phyloP scores from a whole-genome alignment of 2,329 filamentous ascomycete species.

The Arthrinium phaeospermum region DNA sequence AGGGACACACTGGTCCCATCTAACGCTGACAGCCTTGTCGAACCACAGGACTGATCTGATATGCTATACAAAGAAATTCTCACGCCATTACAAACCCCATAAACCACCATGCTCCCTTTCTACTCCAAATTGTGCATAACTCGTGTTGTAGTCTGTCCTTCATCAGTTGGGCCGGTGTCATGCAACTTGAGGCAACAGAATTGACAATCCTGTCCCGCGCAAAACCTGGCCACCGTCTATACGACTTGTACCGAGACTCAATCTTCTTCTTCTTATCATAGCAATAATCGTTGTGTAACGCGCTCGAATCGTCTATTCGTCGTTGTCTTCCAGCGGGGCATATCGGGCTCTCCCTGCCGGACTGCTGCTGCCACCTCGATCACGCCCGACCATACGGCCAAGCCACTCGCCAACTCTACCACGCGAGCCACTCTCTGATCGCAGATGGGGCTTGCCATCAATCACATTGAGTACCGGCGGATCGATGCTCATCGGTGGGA shows the following conservation, averaged over 20 bases:
- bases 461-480: conserved; percentile 68
- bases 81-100: neutral
- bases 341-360: conserved; percentile 44
- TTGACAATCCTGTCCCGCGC: neutral
- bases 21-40: neutral
- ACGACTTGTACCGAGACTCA: conserved; percentile 7
- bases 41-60: neutral
- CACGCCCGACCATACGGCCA: conserved; percentile 45
- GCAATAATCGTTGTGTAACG: conserved; percentile 6
- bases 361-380: conserved; percentile 41
- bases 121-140: neutral
- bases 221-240: conserved; percentile 21
- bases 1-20: neutral
- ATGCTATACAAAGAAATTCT: neutral
- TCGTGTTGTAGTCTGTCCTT: neutral
- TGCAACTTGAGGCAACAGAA: neutral
- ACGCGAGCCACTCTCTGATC: conserved; percentile 40
- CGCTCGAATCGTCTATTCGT: conserved; percentile 31
- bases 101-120: neutral
- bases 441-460: conserved; percentile 48
- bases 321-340: conserved; percentile 47
- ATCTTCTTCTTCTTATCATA: conserved; percentile 13
- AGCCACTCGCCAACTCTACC: conserved; percentile 57
- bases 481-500: conserved; percentile 83
- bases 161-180: neutral